Percentiles rank a stretch among this genome's conserved stretches.
phyloP scores from a whole-genome alignment of 2,329 filamentous ascomycete genomes.

The Endoconidiophora laricicola region DNA sequence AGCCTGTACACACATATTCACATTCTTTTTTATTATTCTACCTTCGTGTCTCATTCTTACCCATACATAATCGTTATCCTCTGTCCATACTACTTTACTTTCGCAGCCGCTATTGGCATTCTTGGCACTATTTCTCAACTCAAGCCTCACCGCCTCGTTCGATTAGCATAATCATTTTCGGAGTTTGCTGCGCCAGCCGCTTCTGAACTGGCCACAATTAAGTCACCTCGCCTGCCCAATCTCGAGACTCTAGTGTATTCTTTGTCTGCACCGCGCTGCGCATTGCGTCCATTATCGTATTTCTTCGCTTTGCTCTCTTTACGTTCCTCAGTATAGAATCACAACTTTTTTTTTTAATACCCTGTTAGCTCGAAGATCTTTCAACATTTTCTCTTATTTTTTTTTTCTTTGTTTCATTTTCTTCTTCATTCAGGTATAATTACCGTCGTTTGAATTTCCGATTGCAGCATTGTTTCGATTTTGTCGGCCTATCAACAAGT shows the following conservation, averaged over 20 bases:
- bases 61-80: constrained; percentile 12
- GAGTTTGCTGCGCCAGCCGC: constrained; percentile 2
- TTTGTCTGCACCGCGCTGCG: constrained; percentile 1
- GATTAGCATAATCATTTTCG: neutral
- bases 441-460: neutral
- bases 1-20: constrained; percentile 15
- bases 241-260: constrained; percentile 2
- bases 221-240: neutral
- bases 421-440: too few relatives aligned
- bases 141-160: neutral
- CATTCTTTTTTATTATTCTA: constrained; percentile 11
- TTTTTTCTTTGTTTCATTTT: neutral
- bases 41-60: constrained; percentile 12
- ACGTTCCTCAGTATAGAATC: constrained; percentile 5
- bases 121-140: constrained; percentile 1
- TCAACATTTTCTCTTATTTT: neutral
- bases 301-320: neutral
- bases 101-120: neutral
- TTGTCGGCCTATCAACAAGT: neutral
- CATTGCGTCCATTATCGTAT: neutral
- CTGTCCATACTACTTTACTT: constrained; percentile 1
- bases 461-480: constrained; percentile 1
- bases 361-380: neutral
- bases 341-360: constrained; percentile 3
- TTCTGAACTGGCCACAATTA: neutral